Percentiles rank a stretch among this genome's conserved stretches.
Conservation (phyloP, 495 filamentous ascomycete genomes). For the Lophiotrema nucula region DNA sequence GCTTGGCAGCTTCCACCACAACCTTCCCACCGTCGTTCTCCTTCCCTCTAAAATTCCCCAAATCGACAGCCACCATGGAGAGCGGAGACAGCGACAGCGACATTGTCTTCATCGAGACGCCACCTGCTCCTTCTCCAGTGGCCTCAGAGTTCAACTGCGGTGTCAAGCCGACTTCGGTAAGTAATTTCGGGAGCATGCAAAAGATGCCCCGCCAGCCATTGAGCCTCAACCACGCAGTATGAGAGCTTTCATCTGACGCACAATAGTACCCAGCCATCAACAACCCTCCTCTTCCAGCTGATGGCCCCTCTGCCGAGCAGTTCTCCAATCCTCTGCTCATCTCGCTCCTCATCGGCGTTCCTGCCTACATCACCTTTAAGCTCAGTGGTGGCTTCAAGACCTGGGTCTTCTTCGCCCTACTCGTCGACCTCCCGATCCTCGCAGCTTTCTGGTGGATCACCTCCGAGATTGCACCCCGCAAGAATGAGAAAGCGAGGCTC, state of each 20-base stretch:
- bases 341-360: constrained; percentile 57
- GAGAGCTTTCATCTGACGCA: constrained; percentile 4
- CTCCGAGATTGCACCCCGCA: constrained; percentile 67
- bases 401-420: constrained; percentile 64
- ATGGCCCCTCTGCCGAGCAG: constrained; percentile 64
- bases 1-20: constrained; percentile 14
- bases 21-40: background rate
- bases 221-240: background rate
- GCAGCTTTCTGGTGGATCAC: constrained; percentile 67
- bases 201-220: constrained; percentile 22
- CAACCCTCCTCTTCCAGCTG: constrained; percentile 78
- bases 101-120: constrained; percentile 80
- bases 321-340: constrained; percentile 69
- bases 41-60: constrained; percentile 7
- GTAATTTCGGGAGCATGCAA: background rate
- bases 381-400: constrained; percentile 72
- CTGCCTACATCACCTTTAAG: constrained; percentile 65
- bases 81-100: too few species aligned
- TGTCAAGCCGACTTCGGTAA: constrained; percentile 70
- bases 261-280: constrained; percentile 71
- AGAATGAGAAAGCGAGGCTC: constrained; percentile 72
- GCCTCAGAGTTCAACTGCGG: constrained; percentile 67
- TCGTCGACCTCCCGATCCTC: constrained; percentile 67
- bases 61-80: too few species aligned
- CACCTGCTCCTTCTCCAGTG: constrained; percentile 57